A percentile compares a stretch with the other conserved stretches of the same genome.
Evolutionary conservation across 176 grass and related monocot genomes (phyloP).

Genomic region (Bothriochloa decipiens): DNA sequence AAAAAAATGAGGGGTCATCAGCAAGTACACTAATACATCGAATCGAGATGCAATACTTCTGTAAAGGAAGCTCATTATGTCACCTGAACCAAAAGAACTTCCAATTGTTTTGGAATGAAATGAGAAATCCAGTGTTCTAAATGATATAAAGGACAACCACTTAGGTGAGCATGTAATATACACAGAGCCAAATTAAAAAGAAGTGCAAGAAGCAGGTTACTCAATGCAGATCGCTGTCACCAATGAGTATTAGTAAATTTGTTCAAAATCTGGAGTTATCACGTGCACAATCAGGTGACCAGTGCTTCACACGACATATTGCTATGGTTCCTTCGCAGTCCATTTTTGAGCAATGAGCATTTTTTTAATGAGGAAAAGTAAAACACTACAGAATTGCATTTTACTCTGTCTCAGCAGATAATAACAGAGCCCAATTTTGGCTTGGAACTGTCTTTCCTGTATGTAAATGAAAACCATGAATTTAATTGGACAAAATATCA

Average conservation of each 20-base stretch:
- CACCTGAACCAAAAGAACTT: background rate
- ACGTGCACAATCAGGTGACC: background rate
- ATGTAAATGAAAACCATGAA: slow-evolving; percentile 15
- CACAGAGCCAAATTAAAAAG: slow-evolving; percentile 1
- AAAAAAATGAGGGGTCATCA: background rate
- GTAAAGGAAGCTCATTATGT: background rate
- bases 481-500: slow-evolving; percentile 3
- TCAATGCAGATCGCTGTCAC: background rate
- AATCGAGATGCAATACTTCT: background rate
- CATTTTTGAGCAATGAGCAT: background rate
- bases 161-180: background rate
- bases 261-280: background rate
- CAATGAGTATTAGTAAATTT: background rate
- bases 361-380: background rate
- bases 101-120: background rate
- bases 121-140: background rate
- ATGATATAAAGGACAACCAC: background rate
- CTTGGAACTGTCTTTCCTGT: background rate
- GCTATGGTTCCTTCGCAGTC: background rate
- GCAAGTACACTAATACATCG: background rate
- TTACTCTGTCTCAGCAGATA: background rate
- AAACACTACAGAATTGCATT: background rate
- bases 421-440: slow-evolving; percentile 1
- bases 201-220: background rate
- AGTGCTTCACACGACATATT: background rate